These are phyloP conservation scores for Thraustochytrium sp. DNA, from an alignment of 352 stramenopile species.

Conservation along the genomic window DNA sequence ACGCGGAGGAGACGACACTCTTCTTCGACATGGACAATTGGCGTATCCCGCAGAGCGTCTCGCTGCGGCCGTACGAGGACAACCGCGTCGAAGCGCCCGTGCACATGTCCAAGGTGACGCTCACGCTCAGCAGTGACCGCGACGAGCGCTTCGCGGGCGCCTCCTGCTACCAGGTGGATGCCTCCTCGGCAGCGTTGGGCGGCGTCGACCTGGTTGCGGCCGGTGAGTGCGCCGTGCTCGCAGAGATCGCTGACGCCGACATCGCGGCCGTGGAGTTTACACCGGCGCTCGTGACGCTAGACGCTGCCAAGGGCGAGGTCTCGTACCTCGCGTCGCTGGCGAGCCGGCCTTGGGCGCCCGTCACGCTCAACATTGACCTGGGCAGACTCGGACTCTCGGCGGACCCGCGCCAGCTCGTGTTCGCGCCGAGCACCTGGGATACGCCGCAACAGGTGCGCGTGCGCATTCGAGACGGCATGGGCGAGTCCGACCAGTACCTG, in stretches of 20 bases:
- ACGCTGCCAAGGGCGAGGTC: background rate
- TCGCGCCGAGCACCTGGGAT: background rate
- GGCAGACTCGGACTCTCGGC: background rate
- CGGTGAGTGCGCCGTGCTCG: background rate
- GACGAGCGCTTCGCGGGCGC: background rate
- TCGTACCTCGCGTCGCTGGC: background rate
- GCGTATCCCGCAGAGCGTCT: background rate
- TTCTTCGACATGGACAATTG: constrained; percentile 10
- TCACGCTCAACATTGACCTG: background rate
- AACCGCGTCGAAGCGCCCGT: background rate
- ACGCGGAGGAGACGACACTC: background rate
- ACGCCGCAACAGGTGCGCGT: background rate
- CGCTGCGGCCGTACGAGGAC: constrained; percentile 8
- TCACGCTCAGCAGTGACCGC: background rate
- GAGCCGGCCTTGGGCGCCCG: constrained; percentile 8
- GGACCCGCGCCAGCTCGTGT: background rate
- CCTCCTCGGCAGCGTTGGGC: background rate
- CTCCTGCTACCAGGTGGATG: background rate
- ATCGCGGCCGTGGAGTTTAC: constrained; percentile 21
- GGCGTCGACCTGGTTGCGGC: background rate
- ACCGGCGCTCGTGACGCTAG: background rate
- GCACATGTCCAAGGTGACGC: background rate
- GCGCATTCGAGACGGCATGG: background rate
- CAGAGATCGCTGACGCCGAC: constrained; percentile 12
- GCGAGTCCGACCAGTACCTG: constrained; percentile 20